phyloP scores from a whole-genome alignment of 176 grass and related monocot species.

The Phoenix dactylifera region DNA sequence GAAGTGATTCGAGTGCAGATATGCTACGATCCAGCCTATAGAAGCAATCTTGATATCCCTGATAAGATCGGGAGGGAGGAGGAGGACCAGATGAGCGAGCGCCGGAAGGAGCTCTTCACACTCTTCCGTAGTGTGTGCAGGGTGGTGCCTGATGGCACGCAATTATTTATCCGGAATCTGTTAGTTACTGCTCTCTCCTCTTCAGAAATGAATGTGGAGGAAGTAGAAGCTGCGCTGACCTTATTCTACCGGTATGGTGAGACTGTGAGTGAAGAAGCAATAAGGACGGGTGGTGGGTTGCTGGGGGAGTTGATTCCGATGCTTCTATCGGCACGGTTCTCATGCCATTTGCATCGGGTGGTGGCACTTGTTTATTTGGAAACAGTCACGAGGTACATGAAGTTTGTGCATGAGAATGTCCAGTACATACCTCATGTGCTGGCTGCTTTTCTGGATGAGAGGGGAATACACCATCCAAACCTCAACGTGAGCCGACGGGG shows the following conservation, averaged over 20 bases:
- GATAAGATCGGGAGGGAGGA: slow-evolving; percentile 92
- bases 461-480: slow-evolving; percentile 85
- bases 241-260: slow-evolving; percentile 75
- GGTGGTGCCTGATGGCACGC: slow-evolving; percentile 57
- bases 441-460: slow-evolving; percentile 70
- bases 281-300: slow-evolving; percentile 48
- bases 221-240: slow-evolving; percentile 70
- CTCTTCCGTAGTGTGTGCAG: slow-evolving; percentile 84
- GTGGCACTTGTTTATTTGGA: slow-evolving; percentile 85
- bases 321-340: slow-evolving; percentile 69
- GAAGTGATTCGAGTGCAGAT: slow-evolving; percentile 68
- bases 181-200: slow-evolving; percentile 52
- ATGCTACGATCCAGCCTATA: slow-evolving; percentile 59
- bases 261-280: slow-evolving; percentile 59
- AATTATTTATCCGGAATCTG: slow-evolving; percentile 66
- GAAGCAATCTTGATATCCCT: slow-evolving; percentile 63
- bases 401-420: slow-evolving; percentile 77
- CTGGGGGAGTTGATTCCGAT: slow-evolving; percentile 69
- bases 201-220: slow-evolving; percentile 60
- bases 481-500: slow-evolving; percentile 64
- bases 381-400: slow-evolving; percentile 72
- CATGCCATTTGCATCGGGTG: slow-evolving; percentile 71
- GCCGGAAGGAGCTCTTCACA: slow-evolving; percentile 62
- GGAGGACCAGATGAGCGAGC: slow-evolving; percentile 80
- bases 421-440: slow-evolving; percentile 72